Evolutionary conservation across 805 yeast species (phyloP).

Genomic region (Zygotorulaspora chibaensis): DNA sequence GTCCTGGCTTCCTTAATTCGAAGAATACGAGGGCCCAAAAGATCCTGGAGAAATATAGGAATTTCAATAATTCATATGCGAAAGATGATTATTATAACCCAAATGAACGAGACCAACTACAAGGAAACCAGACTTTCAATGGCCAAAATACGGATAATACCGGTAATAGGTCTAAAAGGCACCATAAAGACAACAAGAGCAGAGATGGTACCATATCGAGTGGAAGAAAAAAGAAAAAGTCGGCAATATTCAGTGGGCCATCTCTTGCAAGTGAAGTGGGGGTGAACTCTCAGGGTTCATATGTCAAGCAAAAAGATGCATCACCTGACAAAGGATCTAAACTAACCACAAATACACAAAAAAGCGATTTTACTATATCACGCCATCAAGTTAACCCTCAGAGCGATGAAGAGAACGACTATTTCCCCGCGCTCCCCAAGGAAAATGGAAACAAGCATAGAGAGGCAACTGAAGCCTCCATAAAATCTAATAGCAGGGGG

Average conservation of each 20-base stretch:
- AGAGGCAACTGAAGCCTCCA: background rate
- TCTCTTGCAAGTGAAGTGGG: slow-evolving; percentile 11
- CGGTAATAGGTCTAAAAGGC: slow-evolving; percentile 1
- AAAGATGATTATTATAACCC: slow-evolving; percentile 13
- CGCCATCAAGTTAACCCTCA: slow-evolving; percentile 13
- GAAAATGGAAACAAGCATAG: background rate
- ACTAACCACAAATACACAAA: background rate
- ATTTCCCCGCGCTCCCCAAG: background rate
- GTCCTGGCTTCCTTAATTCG: slow-evolving; percentile 28
- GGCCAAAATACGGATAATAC: slow-evolving; percentile 6
- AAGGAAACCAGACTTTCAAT: slow-evolving; percentile 3
- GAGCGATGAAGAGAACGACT: slow-evolving; percentile 1
- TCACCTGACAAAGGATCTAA: background rate
- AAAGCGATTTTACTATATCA: slow-evolving; percentile 2
- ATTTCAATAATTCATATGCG: slow-evolving; percentile 5
- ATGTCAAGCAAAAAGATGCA: slow-evolving; percentile 16
- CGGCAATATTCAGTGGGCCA: slow-evolving; percentile 32
- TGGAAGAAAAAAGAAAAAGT: slow-evolving; percentile 29
- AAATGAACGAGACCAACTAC: slow-evolving; percentile 6
- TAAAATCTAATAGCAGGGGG: slow-evolving; percentile 1
- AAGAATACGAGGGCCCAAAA: slow-evolving; percentile 17
- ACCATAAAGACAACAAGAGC: slow-evolving; percentile 2
- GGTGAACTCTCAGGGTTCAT: slow-evolving; percentile 7
- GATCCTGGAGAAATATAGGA: slow-evolving; percentile 13
- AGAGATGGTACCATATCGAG: slow-evolving; percentile 2